These are phyloP conservation scores for Fusarium pseudograminearum DNA, from an alignment of 2,329 filamentous ascomycete species.

Conservation along the genomic window DNA sequence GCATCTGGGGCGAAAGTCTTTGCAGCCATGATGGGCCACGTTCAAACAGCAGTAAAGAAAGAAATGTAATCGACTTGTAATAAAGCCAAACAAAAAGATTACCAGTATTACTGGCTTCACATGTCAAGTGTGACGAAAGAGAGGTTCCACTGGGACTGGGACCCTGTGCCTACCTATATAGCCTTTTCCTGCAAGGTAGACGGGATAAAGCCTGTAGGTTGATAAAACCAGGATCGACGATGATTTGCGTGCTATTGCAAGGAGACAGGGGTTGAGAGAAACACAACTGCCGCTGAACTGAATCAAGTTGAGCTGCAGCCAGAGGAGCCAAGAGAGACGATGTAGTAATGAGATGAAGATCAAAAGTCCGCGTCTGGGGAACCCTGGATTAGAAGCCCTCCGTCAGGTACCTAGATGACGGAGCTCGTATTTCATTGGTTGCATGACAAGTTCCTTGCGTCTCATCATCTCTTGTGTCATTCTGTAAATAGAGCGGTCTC, in stretches of 20 bases:
- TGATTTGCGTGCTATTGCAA: neutral
- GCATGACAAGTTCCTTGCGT: neutral
- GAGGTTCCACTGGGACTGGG: neutral
- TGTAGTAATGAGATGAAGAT: constrained; percentile 22
- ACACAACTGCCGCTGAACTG: constrained; percentile 1
- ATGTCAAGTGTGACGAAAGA: neutral
- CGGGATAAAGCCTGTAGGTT: neutral
- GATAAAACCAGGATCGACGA: constrained; percentile 4
- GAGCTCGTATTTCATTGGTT: neutral
- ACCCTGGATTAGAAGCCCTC: neutral
- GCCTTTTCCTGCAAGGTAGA: neutral
- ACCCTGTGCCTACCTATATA: constrained; percentile 5
- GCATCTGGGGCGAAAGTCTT: constrained; percentile 20
- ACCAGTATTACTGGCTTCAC: neutral
- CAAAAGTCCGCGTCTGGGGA: constrained; percentile 15
- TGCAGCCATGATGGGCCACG: neutral
- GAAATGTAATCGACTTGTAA: neutral
- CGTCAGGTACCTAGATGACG: neutral
- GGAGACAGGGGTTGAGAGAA: neutral
- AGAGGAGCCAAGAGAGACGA: neutral
- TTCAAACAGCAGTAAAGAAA: neutral
- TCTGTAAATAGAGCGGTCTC: neutral
- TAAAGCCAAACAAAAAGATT: neutral
- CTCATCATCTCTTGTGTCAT: neutral
- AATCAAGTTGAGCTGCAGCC: constrained; percentile 6